These are phyloP conservation scores for Mucor plumbeus DNA, from an alignment of 371 early-diverging fungal genomes.

Conservation along the genomic window DNA sequence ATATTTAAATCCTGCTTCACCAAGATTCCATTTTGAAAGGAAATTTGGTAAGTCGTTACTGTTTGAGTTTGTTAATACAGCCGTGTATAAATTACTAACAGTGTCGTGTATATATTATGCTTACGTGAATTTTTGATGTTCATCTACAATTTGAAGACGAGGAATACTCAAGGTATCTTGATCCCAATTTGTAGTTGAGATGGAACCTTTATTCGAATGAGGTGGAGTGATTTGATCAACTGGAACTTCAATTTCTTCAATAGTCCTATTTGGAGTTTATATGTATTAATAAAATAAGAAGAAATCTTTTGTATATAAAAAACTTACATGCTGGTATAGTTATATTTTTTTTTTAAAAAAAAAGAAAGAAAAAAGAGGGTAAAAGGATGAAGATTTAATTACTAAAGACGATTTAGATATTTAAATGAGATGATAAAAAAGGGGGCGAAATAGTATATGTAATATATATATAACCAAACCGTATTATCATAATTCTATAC, in stretches of 20 bases:
- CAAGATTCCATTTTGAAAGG: slow-evolving; percentile 83
- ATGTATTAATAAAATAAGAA: neutral
- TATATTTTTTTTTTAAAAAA: neutral
- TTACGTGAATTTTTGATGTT: slow-evolving; percentile 84
- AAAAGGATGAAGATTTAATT: too few species aligned
- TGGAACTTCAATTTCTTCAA: slow-evolving; percentile 2
- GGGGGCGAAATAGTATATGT: neutral
- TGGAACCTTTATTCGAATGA: slow-evolving; percentile 4
- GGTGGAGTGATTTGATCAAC: neutral
- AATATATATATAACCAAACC: neutral
- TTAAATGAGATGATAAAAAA: neutral
- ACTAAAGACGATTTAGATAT: too few species aligned
- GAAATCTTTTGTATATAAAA: neutral
- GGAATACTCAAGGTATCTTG: slow-evolving; percentile 43
- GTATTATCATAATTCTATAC: neutral
- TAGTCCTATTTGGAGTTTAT: neutral
- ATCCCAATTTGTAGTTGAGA: slow-evolving; percentile 32
- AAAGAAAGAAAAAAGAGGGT: neutral
- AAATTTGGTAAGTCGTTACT: slow-evolving; percentile 71
- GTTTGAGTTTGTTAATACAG: neutral
- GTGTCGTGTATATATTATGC: slow-evolving; percentile 18
- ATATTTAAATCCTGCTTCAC: slow-evolving; percentile 92
- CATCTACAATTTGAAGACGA: slow-evolving; percentile 85
- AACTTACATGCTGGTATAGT: neutral
- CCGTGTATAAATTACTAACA: too few species aligned